phyloP scores from a whole-genome alignment of 352 stramenopile genomes.

The Pythium diclinum region DNA sequence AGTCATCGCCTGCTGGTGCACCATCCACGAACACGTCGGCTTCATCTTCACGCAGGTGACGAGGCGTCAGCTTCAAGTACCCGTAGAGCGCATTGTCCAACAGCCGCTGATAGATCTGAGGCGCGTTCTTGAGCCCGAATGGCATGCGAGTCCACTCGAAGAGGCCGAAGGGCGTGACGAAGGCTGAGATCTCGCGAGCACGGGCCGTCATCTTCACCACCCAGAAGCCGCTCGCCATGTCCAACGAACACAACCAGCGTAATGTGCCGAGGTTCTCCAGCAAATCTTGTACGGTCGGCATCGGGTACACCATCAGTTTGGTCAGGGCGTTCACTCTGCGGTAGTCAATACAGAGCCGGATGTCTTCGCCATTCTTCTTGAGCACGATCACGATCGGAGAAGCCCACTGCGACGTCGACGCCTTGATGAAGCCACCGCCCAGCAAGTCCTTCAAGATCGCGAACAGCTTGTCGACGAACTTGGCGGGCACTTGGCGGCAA shows the following conservation, averaged over 20 bases:
- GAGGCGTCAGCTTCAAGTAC: conserved; percentile 16
- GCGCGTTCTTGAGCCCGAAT: conserved; percentile 20
- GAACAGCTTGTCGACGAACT: conserved; percentile 26
- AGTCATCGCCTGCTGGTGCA: neutral
- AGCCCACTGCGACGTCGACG: conserved; percentile 26
- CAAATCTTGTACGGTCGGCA: conserved; percentile 25
- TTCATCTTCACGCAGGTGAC: conserved; percentile 11
- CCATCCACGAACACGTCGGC: conserved; percentile 15
- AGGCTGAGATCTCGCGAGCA: conserved; percentile 15
- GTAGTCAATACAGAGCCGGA: conserved; percentile 31
- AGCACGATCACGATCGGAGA: conserved; percentile 38
- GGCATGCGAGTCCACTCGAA: conserved; percentile 17
- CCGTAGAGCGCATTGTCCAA: conserved; percentile 22
- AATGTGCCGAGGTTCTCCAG: conserved; percentile 19
- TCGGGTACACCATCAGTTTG: conserved; percentile 26
- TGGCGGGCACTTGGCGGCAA: conserved; percentile 11
- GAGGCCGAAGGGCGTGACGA: conserved; percentile 20
- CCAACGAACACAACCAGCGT: conserved; percentile 25
- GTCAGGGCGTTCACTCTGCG: conserved; percentile 22
- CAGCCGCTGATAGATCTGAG: conserved; percentile 25
- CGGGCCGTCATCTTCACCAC: conserved; percentile 22
- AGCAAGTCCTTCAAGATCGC: conserved; percentile 34
- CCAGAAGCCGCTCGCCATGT: conserved; percentile 29
- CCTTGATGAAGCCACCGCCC: conserved; percentile 9
- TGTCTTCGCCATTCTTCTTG: conserved; percentile 40